phyloP scores from a whole-genome alignment of 2,329 filamentous ascomycete species.

The Nigrospora sphaerica region DNA sequence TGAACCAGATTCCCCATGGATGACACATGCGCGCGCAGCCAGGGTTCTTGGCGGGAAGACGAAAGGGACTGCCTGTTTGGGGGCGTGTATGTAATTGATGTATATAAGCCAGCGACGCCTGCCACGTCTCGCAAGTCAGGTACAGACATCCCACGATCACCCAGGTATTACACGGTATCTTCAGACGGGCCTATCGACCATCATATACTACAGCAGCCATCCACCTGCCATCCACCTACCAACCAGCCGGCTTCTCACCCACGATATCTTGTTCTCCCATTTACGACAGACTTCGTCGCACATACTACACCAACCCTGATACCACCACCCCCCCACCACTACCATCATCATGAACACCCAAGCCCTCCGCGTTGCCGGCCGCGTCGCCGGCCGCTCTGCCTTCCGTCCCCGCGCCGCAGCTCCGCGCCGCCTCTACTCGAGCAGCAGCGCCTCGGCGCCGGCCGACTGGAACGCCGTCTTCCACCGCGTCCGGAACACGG shows the following conservation, averaged over 20 bases:
- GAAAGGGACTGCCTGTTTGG: too few relatives aligned
- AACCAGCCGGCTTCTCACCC: not conserved
- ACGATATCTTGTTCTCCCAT: not conserved
- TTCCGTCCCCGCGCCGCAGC: not conserved
- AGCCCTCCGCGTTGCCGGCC: not conserved
- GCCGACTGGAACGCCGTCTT: not conserved
- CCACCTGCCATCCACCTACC: not conserved
- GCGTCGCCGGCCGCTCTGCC: not conserved
- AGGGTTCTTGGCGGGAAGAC: too few relatives aligned
- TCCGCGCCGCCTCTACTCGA: not conserved
- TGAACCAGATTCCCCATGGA: too few relatives aligned
- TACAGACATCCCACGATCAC: too few relatives aligned
- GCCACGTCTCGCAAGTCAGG: too few relatives aligned
- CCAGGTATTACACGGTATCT: too few relatives aligned
- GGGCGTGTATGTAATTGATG: too few relatives aligned
- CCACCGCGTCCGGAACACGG: not conserved
- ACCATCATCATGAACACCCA: slow-evolving; percentile 1
- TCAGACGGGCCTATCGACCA: too few relatives aligned
- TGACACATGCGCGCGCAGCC: too few relatives aligned
- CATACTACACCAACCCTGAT: not conserved
- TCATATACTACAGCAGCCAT: too few relatives aligned
- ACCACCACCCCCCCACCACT: not conserved
- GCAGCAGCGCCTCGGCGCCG: not conserved
- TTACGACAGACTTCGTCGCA: not conserved
- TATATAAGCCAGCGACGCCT: too few relatives aligned